These are phyloP conservation scores for Apiospora aurea DNA, from an alignment of 2,329 filamentous ascomycete genomes.

Conservation along the genomic window DNA sequence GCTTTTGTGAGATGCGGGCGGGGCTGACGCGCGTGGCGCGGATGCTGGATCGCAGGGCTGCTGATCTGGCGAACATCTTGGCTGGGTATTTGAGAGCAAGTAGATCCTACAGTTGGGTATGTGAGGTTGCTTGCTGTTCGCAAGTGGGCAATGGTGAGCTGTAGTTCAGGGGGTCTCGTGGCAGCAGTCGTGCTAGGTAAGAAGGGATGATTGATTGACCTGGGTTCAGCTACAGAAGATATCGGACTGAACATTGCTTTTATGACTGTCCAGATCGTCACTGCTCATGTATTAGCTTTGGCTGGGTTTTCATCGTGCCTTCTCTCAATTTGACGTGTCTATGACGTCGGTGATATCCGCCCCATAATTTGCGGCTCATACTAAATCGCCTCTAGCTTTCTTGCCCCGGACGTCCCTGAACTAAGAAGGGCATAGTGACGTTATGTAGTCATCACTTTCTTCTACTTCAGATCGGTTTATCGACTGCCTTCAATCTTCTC, in stretches of 20 bases:
- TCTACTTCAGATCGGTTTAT: too few species aligned
- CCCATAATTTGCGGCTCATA: constrained; percentile 8
- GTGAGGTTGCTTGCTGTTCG: background rate
- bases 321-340: background rate
- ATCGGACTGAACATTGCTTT: background rate
- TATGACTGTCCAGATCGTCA: background rate
- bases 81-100: background rate
- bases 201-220: background rate
- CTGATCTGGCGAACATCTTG: constrained; percentile 2
- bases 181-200: background rate
- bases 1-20: background rate
- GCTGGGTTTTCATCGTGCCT: background rate
- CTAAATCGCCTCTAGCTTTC: background rate
- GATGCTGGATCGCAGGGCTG: background rate
- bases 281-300: background rate
- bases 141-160: background rate
- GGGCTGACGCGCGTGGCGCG: background rate
- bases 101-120: background rate
- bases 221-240: background rate
- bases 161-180: background rate
- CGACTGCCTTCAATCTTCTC: too few species aligned
- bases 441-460: too few species aligned
- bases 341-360: constrained; percentile 11
- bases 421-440: background rate
- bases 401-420: background rate